Evolutionary conservation across 768 basidiomycete species (phyloP).

Genomic region (Tubosaeta sp.): DNA sequence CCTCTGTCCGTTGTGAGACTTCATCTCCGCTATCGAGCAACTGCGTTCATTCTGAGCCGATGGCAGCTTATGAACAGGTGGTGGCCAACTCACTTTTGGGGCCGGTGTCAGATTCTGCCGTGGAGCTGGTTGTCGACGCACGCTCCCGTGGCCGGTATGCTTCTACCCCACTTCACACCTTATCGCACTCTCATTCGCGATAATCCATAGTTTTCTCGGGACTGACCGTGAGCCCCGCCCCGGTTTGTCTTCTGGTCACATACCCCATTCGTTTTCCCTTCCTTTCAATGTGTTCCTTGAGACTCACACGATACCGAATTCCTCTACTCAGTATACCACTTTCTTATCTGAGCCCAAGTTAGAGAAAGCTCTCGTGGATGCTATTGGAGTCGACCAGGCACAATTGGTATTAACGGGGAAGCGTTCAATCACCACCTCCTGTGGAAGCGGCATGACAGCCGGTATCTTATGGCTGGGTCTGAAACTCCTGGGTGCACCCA

Average conservation of each 20-base stretch:
- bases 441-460: conserved; percentile 99
- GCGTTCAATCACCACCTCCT: conserved; percentile 64
- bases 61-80: conserved; percentile 75
- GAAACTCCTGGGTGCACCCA: conserved; percentile 58
- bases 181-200: conserved; percentile 4
- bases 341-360: conserved; percentile 58
- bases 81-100: conserved; percentile 60
- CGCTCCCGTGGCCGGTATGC: conserved; percentile 74
- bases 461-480: conserved; percentile 92
- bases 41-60: conserved; percentile 15
- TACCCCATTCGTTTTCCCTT: conserved; percentile 79
- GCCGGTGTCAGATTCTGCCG: conserved; percentile 38
- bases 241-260: conserved; percentile 86
- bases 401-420: conserved; percentile 58
- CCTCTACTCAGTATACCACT: conserved; percentile 51
- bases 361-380: conserved; percentile 52
- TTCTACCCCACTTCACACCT: neutral
- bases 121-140: conserved; percentile 83
- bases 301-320: conserved; percentile 30
- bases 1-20: conserved; percentile 41
- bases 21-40: conserved; percentile 32
- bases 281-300: conserved; percentile 77
- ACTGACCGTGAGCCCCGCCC: conserved; percentile 85
- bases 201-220: conserved; percentile 63
- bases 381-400: conserved; percentile 55